Percentiles rank a stretch among this genome's conserved stretches.
Conservation (phyloP, 2,329 filamentous ascomycete species). For the Aspergillus floridensis region DNA sequence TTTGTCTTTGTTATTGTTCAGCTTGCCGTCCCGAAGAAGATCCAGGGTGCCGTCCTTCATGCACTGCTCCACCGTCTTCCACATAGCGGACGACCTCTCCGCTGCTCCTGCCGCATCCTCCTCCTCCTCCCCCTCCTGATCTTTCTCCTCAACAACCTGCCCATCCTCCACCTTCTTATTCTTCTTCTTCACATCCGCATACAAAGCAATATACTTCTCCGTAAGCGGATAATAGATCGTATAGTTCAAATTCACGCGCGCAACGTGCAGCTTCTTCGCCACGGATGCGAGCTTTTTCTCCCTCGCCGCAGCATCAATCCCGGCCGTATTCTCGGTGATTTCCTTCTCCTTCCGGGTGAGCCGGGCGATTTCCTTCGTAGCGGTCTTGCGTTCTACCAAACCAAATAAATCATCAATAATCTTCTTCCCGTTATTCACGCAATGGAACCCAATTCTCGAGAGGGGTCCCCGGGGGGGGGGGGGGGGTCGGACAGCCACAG, state of each 20-base stretch:
- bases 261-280: constrained; percentile 43
- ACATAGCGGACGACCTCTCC: constrained; percentile 44
- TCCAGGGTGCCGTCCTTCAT: constrained; percentile 45
- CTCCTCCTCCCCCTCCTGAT: constrained; percentile 16
- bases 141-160: constrained; percentile 12
- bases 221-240: constrained; percentile 61
- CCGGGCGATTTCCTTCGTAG: constrained; percentile 39
- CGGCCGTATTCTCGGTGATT: constrained; percentile 25
- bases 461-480: not conserved
- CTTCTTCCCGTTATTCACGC: too few species aligned
- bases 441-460: too few species aligned
- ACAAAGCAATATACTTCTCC: constrained; percentile 59
- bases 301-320: constrained; percentile 26
- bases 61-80: constrained; percentile 45
- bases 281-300: constrained; percentile 26
- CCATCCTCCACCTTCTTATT: constrained; percentile 22
- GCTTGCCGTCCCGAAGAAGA: constrained; percentile 41
- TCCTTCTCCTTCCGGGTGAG: constrained; percentile 41
- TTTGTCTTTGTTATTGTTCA: constrained; percentile 19
- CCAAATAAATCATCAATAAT: not conserved
- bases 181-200: constrained; percentile 38
- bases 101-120: constrained; percentile 15
- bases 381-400: constrained; percentile 41
- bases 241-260: constrained; percentile 61
- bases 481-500: too few species aligned